A percentile compares a stretch with the other conserved stretches of the same genome.
These are phyloP conservation scores for Fusarium concolor DNA, from an alignment of 2,329 filamentous ascomycete species.

Conservation along the genomic window DNA sequence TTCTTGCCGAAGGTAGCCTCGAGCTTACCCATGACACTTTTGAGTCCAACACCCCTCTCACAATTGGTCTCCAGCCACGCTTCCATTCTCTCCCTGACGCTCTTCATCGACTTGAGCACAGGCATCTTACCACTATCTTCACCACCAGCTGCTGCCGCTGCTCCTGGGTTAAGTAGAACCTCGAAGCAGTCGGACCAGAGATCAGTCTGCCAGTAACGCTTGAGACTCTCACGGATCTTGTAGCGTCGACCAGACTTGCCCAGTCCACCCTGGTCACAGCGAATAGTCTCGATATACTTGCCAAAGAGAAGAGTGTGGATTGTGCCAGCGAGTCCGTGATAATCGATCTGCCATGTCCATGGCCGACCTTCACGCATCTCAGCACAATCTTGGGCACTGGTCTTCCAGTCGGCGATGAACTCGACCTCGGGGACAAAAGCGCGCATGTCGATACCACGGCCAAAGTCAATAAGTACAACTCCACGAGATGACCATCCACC, in stretches of 20 bases:
- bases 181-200: constrained; percentile 89
- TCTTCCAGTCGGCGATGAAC: constrained; percentile 97
- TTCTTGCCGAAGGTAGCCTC: constrained; percentile 62
- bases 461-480: constrained; percentile 91
- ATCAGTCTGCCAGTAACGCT: constrained; percentile 96
- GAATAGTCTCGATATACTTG: constrained; percentile 88
- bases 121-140: constrained; percentile 80
- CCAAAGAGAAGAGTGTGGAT: constrained; percentile 92
- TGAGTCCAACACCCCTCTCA: constrained; percentile 82
- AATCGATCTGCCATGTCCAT: constrained; percentile 98
- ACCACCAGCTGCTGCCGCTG: constrained; percentile 69
- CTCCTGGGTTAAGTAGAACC: constrained; percentile 83
- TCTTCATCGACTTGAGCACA: constrained; percentile 75
- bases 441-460: constrained; percentile 92
- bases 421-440: constrained; percentile 78
- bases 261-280: constrained; percentile 65
- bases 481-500: constrained; percentile 86
- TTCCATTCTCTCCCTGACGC: constrained; percentile 83
- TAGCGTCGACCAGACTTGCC: constrained; percentile 76
- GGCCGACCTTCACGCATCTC: constrained; percentile 95
- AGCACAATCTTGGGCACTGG: constrained; percentile 85
- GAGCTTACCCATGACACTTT: constrained; percentile 73
- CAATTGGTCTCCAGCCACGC: constrained; percentile 82
- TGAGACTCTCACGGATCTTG: constrained; percentile 82
- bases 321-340: constrained; percentile 90